Evolutionary conservation across 768 basidiomycete species (phyloP).

Genomic region (Lentinula edodes): DNA sequence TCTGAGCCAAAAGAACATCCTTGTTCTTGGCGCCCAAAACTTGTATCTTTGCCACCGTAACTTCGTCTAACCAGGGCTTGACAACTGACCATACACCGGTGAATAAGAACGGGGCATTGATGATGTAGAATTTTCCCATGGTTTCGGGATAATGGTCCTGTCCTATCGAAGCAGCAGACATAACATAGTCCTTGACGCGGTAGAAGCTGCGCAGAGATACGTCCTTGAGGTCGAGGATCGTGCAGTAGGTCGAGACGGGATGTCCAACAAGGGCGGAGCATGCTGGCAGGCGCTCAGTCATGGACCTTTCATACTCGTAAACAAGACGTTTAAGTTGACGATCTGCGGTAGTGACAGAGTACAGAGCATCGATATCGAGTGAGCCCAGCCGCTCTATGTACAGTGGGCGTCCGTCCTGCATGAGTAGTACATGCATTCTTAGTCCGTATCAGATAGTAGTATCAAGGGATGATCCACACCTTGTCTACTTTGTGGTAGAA

Average conservation of each 20-base stretch:
- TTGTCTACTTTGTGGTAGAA: constrained; percentile 96
- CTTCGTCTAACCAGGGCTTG: constrained; percentile 92
- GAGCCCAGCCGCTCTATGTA: constrained; percentile 92
- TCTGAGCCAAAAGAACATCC: constrained; percentile 72
- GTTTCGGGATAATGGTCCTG: constrained; percentile 90
- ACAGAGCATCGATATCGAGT: constrained; percentile 82
- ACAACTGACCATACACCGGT: constrained; percentile 81
- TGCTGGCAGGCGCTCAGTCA: constrained; percentile 75
- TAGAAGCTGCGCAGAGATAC: constrained; percentile 76
- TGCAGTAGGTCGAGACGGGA: constrained; percentile 95
- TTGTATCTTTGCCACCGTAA: constrained; percentile 91
- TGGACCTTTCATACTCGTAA: constrained; percentile 88
- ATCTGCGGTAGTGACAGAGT: constrained; percentile 75
- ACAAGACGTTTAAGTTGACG: constrained; percentile 88
- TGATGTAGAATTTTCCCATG: constrained; percentile 99
- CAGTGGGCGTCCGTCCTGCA: constrained; percentile 87
- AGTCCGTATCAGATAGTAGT: neutral
- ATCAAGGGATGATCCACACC: constrained; percentile 33
- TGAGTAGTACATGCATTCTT: neutral
- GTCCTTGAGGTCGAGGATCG: constrained; percentile 85
- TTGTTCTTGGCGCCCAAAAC: constrained; percentile 54
- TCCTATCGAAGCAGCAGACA: constrained; percentile 66
- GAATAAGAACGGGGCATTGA: constrained; percentile 95
- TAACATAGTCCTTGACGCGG: constrained; percentile 89
- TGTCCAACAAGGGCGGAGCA: constrained; percentile 68